Percentiles rank a stretch among this genome's conserved stretches.
Conservation (phyloP, 2,329 filamentous ascomycete species). For the Hypomyces rosellus region DNA sequence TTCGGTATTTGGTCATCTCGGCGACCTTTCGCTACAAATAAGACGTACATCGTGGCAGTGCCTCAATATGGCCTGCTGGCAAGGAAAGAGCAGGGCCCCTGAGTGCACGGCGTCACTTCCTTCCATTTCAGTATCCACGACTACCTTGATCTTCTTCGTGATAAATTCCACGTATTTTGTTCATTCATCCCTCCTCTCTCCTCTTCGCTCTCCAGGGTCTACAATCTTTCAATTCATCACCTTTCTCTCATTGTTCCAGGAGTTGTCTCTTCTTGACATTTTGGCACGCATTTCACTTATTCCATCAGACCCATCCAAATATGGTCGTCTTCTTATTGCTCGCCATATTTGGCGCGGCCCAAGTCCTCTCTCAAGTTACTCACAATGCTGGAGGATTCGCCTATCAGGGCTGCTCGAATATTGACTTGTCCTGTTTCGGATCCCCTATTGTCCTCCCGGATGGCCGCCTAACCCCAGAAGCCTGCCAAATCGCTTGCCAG, state of each 20-base stretch:
- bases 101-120: no score
- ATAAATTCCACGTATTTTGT: background rate
- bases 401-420: slow-evolving; percentile 22
- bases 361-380: slow-evolving; percentile 14
- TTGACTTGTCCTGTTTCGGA: slow-evolving; percentile 22
- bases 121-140: no score
- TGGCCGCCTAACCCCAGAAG: slow-evolving; percentile 19
- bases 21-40: no score
- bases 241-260: background rate
- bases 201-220: slow-evolving; percentile 1
- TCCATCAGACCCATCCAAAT: slow-evolving; percentile 2
- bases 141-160: no score
- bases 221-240: background rate
- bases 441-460: slow-evolving; percentile 18
- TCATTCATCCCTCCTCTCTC: background rate
- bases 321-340: slow-evolving; percentile 21
- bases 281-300: background rate
- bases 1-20: no score
- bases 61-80: no score
- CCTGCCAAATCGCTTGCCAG: slow-evolving; percentile 23
- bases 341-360: slow-evolving; percentile 17
- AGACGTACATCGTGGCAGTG: no score
- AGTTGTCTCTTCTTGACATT: slow-evolving; percentile 1
- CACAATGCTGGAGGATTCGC: slow-evolving; percentile 18
- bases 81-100: no score